Evolutionary conservation across 2,329 filamentous ascomycete genomes (phyloP).

Genomic region (Trichoderma pleuroti): DNA sequence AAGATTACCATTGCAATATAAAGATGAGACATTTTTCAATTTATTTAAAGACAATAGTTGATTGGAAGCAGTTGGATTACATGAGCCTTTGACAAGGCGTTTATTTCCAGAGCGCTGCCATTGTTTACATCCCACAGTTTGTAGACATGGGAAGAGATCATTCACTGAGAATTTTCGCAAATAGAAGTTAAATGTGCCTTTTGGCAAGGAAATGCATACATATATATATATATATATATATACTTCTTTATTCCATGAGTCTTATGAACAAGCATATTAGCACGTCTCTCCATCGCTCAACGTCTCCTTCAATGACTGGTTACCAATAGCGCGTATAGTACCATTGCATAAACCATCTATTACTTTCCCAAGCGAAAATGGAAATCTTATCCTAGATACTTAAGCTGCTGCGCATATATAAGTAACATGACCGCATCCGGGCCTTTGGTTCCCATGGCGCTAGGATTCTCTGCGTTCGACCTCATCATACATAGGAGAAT

Average conservation of each 20-base stretch:
- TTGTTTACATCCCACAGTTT: not conserved
- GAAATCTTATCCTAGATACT: not conserved
- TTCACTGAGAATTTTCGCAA: not conserved
- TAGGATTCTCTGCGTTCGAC: not conserved
- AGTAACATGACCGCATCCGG: not conserved
- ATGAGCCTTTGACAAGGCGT: not conserved
- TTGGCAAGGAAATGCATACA: not conserved
- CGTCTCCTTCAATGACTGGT: not conserved
- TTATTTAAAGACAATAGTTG: not conserved
- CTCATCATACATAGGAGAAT: not conserved
- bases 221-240: too few relatives aligned
- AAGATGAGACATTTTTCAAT: rapidly evolving
- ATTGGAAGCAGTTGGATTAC: not conserved
- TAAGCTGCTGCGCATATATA: not conserved
- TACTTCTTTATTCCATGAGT: too few relatives aligned
- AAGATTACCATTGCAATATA: not conserved
- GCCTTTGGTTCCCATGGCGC: not conserved
- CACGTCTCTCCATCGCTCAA: not conserved
- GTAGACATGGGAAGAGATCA: not conserved
- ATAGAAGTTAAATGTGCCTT: not conserved
- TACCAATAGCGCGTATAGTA: not conserved
- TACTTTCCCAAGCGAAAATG: not conserved
- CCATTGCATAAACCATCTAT: not conserved
- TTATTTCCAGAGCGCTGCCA: not conserved
- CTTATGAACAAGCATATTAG: not conserved